Evolutionary conservation across 129 eudicot genomes (phyloP), one percentile per base, ranked within the genome.

Genomic region (Flaveria linearis): DNA sequence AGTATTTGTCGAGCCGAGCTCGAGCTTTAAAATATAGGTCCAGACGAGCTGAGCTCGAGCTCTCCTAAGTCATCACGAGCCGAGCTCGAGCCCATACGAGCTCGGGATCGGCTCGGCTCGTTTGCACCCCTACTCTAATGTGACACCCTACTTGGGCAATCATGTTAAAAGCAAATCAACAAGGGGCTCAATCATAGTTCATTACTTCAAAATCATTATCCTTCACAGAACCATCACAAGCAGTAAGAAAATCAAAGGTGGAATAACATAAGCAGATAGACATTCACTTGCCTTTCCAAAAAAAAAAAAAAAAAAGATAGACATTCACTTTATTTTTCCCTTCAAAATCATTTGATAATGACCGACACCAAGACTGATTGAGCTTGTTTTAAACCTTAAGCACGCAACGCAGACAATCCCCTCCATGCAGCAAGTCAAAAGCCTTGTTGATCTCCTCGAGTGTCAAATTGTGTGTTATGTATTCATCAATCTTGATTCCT

Each of bases 401-500:
- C 76, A 93, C 99, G 46, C 96, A 94, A 25, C 99, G 99, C 75
- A 95, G 91, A 81, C 98, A 90, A 52, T 78, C 89, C 25, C 98
- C 98, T 36, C 88, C 96, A 25, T 93, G 98, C 96, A 93, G 76
- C 88, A 93, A 85, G 66, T 93, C 89, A 73, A 93, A 93, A 0
- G 95, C 96, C 79, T 93, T 62, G 82, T 93, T 92, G 78, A 92
- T 92, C 68, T 92, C 98, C 23, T 55, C 80, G 1, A 92, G 91
- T 72, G 86, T 86, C 88, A 86, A 17, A 25, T 76, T 86, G 72
- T 92, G 98, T 8, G 98, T 92, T 81, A 92, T 82, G 79, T 92
- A 92, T 78, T 92, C 98, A 43, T 92, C 98, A 15, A 92, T 91
- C 87, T 92, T 92, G 86, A 92, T 95, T 95, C 99, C 98, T 94